Evolutionary conservation across 768 basidiomycete genomes (phyloP).

Genomic region (Tulasnella sp.): DNA sequence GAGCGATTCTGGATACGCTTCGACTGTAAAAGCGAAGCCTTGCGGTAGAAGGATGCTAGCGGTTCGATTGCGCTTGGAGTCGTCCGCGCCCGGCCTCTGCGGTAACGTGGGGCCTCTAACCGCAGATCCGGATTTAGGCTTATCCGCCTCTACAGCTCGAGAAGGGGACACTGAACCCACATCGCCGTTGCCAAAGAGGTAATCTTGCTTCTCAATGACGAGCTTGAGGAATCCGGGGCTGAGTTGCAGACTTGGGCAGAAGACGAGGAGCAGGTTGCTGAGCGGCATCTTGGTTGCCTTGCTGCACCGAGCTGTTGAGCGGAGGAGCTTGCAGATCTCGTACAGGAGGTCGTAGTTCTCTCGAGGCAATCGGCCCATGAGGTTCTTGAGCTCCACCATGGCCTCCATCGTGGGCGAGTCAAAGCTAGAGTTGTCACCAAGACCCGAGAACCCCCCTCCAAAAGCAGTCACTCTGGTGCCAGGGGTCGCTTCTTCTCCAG

Average conservation of each 20-base stretch:
- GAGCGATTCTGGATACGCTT: slow-evolving; percentile 20
- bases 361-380: slow-evolving; percentile 64
- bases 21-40: slow-evolving; percentile 22
- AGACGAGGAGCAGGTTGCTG: slow-evolving; percentile 79
- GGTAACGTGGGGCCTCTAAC: background rate
- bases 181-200: slow-evolving; percentile 47
- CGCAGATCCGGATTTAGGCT: slow-evolving; percentile 9
- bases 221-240: slow-evolving; percentile 66
- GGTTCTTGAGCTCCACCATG: slow-evolving; percentile 49
- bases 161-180: slow-evolving; percentile 45
- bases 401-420: slow-evolving; percentile 31
- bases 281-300: slow-evolving; percentile 88
- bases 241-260: slow-evolving; percentile 83
- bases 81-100: slow-evolving; percentile 12
- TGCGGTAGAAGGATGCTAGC: slow-evolving; percentile 21
- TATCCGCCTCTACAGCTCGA: background rate
- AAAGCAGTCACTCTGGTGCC: slow-evolving; percentile 17
- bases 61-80: slow-evolving; percentile 26
- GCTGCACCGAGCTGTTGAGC: slow-evolving; percentile 61
- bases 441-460: slow-evolving; percentile 6
- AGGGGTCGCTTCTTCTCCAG: slow-evolving; percentile 42
- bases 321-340: slow-evolving; percentile 77
- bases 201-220: slow-evolving; percentile 51
- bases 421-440: background rate
- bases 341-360: slow-evolving; percentile 82